Base-by-base conservation (phyloP, 2,329 filamentous ascomycete species). In the Ophiostoma sp. region DNA sequence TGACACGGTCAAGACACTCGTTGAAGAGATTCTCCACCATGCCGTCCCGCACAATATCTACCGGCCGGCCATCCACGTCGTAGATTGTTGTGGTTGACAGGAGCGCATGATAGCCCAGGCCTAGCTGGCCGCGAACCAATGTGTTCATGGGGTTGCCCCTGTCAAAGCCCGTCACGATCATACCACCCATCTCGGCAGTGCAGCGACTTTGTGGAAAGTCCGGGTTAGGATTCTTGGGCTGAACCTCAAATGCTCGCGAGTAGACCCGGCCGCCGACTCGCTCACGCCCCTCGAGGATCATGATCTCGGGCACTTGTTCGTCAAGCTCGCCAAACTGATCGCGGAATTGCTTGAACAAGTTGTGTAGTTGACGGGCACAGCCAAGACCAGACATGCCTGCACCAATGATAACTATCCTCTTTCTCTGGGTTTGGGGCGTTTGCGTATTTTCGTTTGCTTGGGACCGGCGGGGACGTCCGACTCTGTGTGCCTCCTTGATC, bases 151-250 rank as follows among this genome's bases (percentile, higher is more conserved):
- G 95, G 74, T 99, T 99, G 18, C 96, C 96, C 72, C 92, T 87
- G 73, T 98, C 93, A 76, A 98, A 99, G 0, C 95, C 95, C 45
- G 96, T 97, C 70, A 99, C 93, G 70, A 99, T 98, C 83, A 99
- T 97, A 68, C 94, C 95, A 41, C 95, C 95, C 88, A 97, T 96
- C 77, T 99, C 95, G 44, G 92, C 95, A 27, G 93, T 98, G 75
- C 89, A 90, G 66, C 87, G 81, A 70, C 82, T 84, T 44, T 66
- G 67, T 2, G 62, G 41, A 12, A 67, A 66, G 11, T 42, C 67
- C 0, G 69, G 52, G n/a, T 44, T n/a, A 2, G 5, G 49, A 4
- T 60, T 11, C 2, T 47, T 62, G 5, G 76, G 85, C 77, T 81
- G 89, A 80, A 80, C 87, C 83, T 81, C 81, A 71, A 89, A 84